Conservation (phyloP, 139 green algal genomes). For the Parachlorella kessleri region DNA sequence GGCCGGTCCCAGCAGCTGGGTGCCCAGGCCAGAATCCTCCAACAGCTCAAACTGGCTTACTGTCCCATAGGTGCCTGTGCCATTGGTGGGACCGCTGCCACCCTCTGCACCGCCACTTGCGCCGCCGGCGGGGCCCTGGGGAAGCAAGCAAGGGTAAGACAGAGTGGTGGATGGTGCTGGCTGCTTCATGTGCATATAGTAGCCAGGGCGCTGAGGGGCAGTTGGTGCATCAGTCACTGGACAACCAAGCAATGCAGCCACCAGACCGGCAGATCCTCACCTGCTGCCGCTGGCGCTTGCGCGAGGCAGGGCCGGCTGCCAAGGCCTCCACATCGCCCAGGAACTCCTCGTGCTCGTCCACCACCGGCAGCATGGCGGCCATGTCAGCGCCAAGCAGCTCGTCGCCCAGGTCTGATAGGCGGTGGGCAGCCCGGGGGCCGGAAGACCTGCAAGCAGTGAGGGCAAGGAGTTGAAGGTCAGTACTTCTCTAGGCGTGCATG, state of each 20-base stretch:
- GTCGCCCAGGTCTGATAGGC: slow-evolving; percentile 11
- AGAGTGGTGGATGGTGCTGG: too few relatives aligned
- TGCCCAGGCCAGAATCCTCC: slow-evolving; percentile 14
- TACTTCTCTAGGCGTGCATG: too few relatives aligned
- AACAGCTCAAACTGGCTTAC: slow-evolving; percentile 30
- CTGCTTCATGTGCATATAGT: too few relatives aligned
- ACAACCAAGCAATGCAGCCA: background rate
- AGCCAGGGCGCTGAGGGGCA: background rate
- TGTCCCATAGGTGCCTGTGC: background rate
- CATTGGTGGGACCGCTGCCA: too few relatives aligned
- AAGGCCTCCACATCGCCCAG: slow-evolving; percentile 1
- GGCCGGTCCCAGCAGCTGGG: background rate
- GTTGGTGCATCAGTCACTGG: background rate
- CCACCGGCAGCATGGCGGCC: slow-evolving; percentile 26
- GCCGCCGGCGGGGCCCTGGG: too few relatives aligned
- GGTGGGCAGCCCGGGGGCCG: background rate
- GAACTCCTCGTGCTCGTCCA: slow-evolving; percentile 26
- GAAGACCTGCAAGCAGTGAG: slow-evolving; percentile 28
- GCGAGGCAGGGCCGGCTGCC: background rate
- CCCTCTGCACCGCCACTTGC: too few relatives aligned
- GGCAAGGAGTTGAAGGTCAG: too few relatives aligned
- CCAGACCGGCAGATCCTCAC: too few relatives aligned
- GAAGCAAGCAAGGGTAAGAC: too few relatives aligned
- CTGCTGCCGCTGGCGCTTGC: slow-evolving; percentile 9
- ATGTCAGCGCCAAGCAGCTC: slow-evolving; percentile 1